These are phyloP conservation scores for Phytophthora agathidicida DNA, from an alignment of 352 stramenopile species.

Conservation along the genomic window DNA sequence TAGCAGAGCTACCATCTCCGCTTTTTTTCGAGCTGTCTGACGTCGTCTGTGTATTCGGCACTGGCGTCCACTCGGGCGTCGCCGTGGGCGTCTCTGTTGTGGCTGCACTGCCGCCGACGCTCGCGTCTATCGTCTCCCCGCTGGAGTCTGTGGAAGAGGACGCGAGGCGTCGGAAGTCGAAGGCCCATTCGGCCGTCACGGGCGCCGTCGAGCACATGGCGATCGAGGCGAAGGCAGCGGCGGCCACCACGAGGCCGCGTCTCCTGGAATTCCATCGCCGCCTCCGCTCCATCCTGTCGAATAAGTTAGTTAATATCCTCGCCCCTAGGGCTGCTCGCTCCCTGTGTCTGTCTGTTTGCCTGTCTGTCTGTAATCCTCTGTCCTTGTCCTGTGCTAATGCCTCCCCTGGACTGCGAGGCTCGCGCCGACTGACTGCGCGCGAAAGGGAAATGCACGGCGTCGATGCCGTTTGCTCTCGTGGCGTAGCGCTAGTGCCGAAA, in stretches of 20 bases:
- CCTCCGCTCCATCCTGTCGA: constrained; percentile 26
- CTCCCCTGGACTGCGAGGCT: constrained; percentile 4
- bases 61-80: constrained; percentile 7
- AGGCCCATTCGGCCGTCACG: constrained; percentile 2
- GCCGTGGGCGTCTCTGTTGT: constrained; percentile 8
- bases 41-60: constrained; percentile 4
- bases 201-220: constrained; percentile 10
- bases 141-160: constrained; percentile 4
- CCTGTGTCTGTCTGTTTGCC: not conserved
- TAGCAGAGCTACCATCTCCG: not conserved
- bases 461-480: constrained; percentile 1
- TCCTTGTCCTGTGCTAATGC: constrained; percentile 3
- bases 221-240: constrained; percentile 12
- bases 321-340: too few relatives aligned
- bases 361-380: not conserved
- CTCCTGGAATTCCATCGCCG: constrained; percentile 19
- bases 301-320: constrained; percentile 27
- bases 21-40: not conserved
- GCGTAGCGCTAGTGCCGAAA: constrained; percentile 9
- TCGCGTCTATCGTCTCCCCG: not conserved
- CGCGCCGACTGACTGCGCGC: constrained; percentile 11
- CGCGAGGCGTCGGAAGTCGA: constrained; percentile 7
- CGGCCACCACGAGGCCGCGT: constrained; percentile 10
- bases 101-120: not conserved
- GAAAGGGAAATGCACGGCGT: constrained; percentile 22